Percentiles rank a stretch among this genome's conserved stretches.
These are phyloP conservation scores for Amanita phalloides DNA, from an alignment of 768 basidiomycete genomes.

Conservation along the genomic window DNA sequence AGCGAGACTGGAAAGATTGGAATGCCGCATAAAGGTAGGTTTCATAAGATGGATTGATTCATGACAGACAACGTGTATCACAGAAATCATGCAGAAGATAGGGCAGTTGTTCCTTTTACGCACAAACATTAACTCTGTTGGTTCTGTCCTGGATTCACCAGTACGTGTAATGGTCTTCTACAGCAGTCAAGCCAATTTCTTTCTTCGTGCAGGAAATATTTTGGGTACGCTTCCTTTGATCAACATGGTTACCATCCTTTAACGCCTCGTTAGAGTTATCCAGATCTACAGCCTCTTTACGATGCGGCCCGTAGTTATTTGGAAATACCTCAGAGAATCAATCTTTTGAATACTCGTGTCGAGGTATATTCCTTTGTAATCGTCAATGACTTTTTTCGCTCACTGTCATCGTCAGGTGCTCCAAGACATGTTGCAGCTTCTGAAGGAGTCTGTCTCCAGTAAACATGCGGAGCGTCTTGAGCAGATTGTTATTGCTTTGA, in stretches of 20 bases:
- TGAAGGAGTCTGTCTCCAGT: conserved; percentile 91
- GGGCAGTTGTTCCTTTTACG: conserved; percentile 89
- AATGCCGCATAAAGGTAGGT: conserved; percentile 69
- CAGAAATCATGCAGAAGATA: conserved; percentile 96
- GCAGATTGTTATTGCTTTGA: conserved; percentile 86
- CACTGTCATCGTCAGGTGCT: conserved; percentile 45
- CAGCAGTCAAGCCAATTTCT: background rate
- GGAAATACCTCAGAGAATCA: conserved; percentile 90
- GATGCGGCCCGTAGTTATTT: conserved; percentile 90
- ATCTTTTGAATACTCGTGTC: conserved; percentile 86
- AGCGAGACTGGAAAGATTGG: conserved; percentile 93
- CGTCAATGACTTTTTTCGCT: background rate
- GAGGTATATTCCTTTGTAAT: conserved; percentile 37
- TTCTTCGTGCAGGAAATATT: conserved; percentile 64
- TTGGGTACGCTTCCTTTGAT: conserved; percentile 49
- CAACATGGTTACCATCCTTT: background rate
- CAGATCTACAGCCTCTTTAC: conserved; percentile 91
- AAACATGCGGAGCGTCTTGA: conserved; percentile 87
- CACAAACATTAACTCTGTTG: conserved; percentile 92
- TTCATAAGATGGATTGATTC: conserved; percentile 4
- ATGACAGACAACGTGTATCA: conserved; percentile 8
- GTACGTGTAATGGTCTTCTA: conserved; percentile 29
- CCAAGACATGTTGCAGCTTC: conserved; percentile 92
- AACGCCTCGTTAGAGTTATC: conserved; percentile 57
- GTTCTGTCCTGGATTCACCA: conserved; percentile 93